A percentile compares a stretch with the other conserved stretches of the same genome.
phyloP scores from a whole-genome alignment of 805 yeast genomes.

The Ogataea chonburiensis region DNA sequence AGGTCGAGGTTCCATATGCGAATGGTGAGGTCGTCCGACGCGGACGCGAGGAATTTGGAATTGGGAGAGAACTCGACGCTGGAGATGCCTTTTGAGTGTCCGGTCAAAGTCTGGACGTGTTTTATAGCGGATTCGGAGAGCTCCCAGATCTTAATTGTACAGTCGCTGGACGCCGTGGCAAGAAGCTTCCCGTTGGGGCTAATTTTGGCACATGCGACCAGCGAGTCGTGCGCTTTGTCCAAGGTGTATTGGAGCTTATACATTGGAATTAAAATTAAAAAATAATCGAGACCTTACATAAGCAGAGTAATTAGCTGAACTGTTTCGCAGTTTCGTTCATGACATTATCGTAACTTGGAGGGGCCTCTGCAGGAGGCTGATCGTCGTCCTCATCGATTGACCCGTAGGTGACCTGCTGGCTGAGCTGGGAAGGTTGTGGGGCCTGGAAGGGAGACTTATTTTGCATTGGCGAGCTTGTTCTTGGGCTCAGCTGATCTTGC shows the following conservation, averaged over 20 bases:
- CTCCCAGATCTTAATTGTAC: constrained; percentile 58
- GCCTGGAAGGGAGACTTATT: constrained; percentile 1
- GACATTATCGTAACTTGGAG: constrained; percentile 38
- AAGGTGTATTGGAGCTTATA: constrained; percentile 12
- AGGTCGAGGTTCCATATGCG: constrained; percentile 64
- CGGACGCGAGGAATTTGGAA: constrained; percentile 70
- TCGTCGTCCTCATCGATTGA: constrained; percentile 9
- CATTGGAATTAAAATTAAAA: constrained; percentile 1
- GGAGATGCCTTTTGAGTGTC: constrained; percentile 72
- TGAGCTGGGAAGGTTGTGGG: constrained; percentile 12
- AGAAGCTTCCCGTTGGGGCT: constrained; percentile 59
- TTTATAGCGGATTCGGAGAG: constrained; percentile 31
- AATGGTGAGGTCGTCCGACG: constrained; percentile 81
- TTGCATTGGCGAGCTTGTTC: constrained; percentile 16
- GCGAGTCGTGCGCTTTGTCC: constrained; percentile 10
- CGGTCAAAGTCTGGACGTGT: constrained; percentile 38
- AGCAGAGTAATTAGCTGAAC: constrained; percentile 12
- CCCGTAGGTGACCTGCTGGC: constrained; percentile 18
- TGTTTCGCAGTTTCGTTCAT: constrained; percentile 35
- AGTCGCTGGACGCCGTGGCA: constrained; percentile 62
- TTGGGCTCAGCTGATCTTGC: constrained; percentile 28
- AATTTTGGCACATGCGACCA: constrained; percentile 49
- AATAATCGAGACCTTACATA: constrained; percentile 4
- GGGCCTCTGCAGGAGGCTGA: constrained; percentile 27
- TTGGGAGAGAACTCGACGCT: constrained; percentile 79